These are phyloP conservation scores for Conringia planisiliqua DNA, from an alignment of 345 rosid species.

Conservation along the genomic window DNA sequence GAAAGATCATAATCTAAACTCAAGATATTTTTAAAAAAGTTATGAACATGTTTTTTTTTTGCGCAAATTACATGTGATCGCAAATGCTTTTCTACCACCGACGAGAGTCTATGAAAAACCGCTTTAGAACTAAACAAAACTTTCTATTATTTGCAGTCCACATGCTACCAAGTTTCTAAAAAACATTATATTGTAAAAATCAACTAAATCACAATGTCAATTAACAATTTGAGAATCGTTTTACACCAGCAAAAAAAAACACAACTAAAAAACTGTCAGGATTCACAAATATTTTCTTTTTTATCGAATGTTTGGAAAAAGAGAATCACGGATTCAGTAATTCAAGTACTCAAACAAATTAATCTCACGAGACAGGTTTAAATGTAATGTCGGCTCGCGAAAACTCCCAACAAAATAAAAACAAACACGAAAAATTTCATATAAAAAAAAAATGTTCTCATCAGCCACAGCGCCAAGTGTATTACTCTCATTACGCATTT, in stretches of 20 bases:
- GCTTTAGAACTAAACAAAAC: neutral
- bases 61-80: neutral
- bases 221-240: neutral
- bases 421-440: constrained; percentile 11
- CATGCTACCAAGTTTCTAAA: neutral
- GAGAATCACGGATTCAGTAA: constrained; percentile 11
- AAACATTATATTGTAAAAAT: neutral
- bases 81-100: neutral
- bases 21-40: neutral
- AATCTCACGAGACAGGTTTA: constrained; percentile 23
- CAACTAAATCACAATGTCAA: neutral
- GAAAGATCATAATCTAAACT: too few species aligned
- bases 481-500: constrained; percentile 24
- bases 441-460: constrained; percentile 6
- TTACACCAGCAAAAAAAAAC: neutral
- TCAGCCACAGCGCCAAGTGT: constrained; percentile 23
- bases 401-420: constrained; percentile 24
- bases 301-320: neutral
- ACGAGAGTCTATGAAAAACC: neutral
- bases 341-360: constrained; percentile 17
- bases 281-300: neutral
- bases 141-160: neutral
- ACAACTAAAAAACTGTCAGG: neutral
- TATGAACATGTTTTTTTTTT: neutral
- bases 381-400: constrained; percentile 27